A percentile compares a stretch with the other conserved stretches of the same genome.
These are phyloP conservation scores for Agapanthus africanus DNA, from an alignment of 106 monocot species.

Conservation along the genomic window DNA sequence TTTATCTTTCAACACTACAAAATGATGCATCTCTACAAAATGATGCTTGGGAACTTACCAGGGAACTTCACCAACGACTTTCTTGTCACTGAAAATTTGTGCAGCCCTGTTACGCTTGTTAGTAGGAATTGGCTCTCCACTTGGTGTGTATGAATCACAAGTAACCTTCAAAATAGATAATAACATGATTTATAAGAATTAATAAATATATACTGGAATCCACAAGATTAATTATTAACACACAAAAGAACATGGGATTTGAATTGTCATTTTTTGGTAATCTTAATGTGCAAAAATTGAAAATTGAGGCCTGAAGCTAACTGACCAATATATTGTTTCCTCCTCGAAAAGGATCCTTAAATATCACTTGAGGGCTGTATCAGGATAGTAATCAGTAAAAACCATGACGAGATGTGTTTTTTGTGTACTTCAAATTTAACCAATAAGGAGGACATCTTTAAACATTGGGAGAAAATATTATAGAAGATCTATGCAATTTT, in stretches of 20 bases:
- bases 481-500: no score
- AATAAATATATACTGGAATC: no score
- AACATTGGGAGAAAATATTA: no score
- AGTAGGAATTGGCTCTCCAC: conserved; percentile 79
- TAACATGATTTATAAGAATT: no score
- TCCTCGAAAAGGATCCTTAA: conserved; percentile 85
- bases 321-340: conserved; percentile 76
- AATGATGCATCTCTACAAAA: no score
- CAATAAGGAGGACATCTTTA: no score
- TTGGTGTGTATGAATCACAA: conserved; percentile 77
- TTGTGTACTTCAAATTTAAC: no score
- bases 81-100: conserved; percentile 56
- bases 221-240: no score
- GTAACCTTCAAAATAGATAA: conserved; percentile 56
- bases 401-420: not conserved
- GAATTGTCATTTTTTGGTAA: no score
- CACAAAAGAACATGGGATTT: no score
- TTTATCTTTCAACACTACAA: no score
- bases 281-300: not conserved
- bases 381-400: conserved; percentile 1
- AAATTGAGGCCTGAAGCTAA: not conserved
- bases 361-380: conserved; percentile 79
- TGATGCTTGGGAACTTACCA: conserved; percentile 44
- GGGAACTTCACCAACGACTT: conserved; percentile 62
- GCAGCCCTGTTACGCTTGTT: conserved; percentile 78